Evolutionary conservation across 1,284 basidiomycete genomes (phyloP).

Genomic region (Crucibulum parvulum): DNA sequence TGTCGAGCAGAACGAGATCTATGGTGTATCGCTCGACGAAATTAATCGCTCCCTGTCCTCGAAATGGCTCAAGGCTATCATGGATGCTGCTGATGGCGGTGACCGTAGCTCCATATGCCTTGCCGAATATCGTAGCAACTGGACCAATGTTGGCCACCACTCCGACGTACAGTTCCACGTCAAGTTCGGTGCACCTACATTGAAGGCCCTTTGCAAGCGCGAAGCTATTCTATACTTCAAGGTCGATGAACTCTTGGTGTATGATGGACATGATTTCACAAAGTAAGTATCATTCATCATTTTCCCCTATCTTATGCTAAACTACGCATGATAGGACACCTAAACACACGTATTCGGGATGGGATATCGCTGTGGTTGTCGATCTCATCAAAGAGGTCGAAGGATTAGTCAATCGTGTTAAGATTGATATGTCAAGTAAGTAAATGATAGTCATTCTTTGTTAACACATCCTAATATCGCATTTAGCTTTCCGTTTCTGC

Average conservation of each 20-base stretch:
- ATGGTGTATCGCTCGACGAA: constrained; percentile 5
- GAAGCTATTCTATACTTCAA: constrained; percentile 18
- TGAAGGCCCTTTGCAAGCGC: constrained; percentile 10
- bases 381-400: constrained; percentile 9
- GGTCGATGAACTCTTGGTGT: constrained; percentile 8
- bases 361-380: constrained; percentile 13
- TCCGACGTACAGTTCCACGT: constrained; percentile 9
- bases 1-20: constrained; percentile 8
- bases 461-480: not conserved
- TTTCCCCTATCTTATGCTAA: not conserved
- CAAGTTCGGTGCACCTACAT: constrained; percentile 9
- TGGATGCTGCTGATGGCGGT: constrained; percentile 5
- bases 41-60: constrained; percentile 14
- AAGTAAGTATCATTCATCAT: not conserved
- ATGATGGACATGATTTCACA: constrained; percentile 8
- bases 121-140: constrained; percentile 13
- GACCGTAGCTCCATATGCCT: constrained; percentile 9
- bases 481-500: constrained; percentile 1
- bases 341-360: not conserved
- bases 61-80: constrained; percentile 13
- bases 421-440: constrained; percentile 5
- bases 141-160: constrained; percentile 4
- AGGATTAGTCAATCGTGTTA: not conserved
- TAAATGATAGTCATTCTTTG: not conserved
- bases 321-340: not conserved